A percentile compares a stretch with the other conserved stretches of the same genome.
Evolutionary conservation across 2,329 filamentous ascomycete species (phyloP).

Genomic region (Exophiala dermatitidis): DNA sequence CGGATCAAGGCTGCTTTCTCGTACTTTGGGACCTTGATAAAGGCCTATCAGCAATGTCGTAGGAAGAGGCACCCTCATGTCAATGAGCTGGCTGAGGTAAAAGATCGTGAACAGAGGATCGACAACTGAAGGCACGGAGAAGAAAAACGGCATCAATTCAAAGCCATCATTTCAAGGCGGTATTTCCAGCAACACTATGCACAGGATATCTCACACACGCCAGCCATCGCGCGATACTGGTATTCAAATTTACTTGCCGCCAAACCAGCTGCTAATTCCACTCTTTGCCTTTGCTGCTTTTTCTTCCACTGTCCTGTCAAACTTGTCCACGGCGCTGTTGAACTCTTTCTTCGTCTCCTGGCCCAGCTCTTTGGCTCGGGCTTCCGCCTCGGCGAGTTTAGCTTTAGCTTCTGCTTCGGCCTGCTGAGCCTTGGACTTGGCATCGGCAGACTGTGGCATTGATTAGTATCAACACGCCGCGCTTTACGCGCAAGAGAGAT

Average conservation of each 20-base stretch:
- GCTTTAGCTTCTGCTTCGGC: conserved; percentile 46
- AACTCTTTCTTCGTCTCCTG: conserved; percentile 54
- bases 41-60: no score
- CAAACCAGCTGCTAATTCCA: conserved; percentile 79
- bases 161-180: background rate
- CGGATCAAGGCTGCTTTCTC: no score
- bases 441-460: conserved; percentile 32
- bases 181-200: conserved; percentile 1
- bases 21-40: no score
- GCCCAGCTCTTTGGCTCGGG: conserved; percentile 56
- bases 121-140: no score
- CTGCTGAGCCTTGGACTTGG: conserved; percentile 49
- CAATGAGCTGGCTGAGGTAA: no score
- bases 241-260: conserved; percentile 38
- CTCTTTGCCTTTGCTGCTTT: conserved; percentile 75
- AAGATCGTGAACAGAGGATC: no score
- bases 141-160: background rate
- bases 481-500: background rate
- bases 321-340: conserved; percentile 58
- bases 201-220: conserved; percentile 13
- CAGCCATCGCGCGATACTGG: conserved; percentile 3
- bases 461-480: background rate
- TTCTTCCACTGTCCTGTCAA: conserved; percentile 74
- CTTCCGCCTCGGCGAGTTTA: conserved; percentile 56
- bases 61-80: no score